Evolutionary conservation across 2,329 filamentous ascomycete genomes (phyloP).

Genomic region (Drechslera avenae): DNA sequence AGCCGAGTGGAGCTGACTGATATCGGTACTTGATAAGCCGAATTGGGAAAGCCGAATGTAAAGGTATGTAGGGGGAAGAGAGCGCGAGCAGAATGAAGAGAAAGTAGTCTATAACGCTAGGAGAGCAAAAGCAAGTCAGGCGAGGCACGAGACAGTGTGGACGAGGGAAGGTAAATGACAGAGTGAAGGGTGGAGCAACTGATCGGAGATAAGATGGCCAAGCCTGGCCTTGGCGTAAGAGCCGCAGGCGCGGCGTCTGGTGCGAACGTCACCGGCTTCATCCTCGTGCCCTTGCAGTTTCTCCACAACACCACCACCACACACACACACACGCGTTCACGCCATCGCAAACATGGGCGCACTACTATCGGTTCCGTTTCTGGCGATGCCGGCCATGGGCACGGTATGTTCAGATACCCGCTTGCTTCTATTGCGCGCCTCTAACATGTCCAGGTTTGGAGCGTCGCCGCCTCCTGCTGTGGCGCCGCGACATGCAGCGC

Average conservation of each 20-base stretch:
- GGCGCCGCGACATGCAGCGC: conserved; percentile 96
- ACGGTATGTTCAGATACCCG: conserved; percentile 70
- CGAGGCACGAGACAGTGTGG: conserved; percentile 1
- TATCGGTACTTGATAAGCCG: conserved; percentile 12
- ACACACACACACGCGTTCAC: conserved; percentile 8
- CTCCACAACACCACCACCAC: conserved; percentile 15
- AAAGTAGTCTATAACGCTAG: not conserved
- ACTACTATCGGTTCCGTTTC: conserved; percentile 82
- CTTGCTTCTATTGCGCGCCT: conserved; percentile 10
- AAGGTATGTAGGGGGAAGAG: conserved; percentile 2
- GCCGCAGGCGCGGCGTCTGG: conserved; percentile 14
- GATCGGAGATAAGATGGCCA: conserved; percentile 30
- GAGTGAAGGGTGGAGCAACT: conserved; percentile 10
- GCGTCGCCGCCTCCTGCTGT: conserved; percentile 87
- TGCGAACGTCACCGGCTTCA: conserved; percentile 22
- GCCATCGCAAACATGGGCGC: conserved; percentile 73
- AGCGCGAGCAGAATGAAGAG: not conserved
- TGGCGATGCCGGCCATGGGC: conserved; percentile 84
- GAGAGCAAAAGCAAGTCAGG: conserved; percentile 1
- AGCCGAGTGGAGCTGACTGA: conserved; percentile 9
- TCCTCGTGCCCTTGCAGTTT: conserved; percentile 17
- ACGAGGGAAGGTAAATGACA: not conserved
- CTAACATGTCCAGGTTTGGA: conserved; percentile 65
- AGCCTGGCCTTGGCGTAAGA: conserved; percentile 16
- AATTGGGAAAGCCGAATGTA: not conserved